A percentile compares a stretch with the other conserved stretches of the same genome.
These are phyloP conservation scores for Diaporthe sp. DNA, from an alignment of 2,329 filamentous ascomycete species.

Conservation along the genomic window DNA sequence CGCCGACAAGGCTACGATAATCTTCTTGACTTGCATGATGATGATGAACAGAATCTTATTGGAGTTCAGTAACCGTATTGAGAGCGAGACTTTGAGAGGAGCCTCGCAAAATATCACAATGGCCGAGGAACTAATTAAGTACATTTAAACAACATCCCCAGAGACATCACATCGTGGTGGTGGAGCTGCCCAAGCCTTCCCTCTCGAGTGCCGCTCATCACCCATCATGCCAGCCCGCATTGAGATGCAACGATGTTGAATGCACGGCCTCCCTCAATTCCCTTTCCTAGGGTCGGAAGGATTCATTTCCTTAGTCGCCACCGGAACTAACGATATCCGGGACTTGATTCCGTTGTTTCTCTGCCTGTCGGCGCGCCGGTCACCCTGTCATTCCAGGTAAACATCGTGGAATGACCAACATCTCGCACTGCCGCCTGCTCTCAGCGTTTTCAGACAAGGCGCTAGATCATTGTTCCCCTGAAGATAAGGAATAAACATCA, in stretches of 20 bases:
- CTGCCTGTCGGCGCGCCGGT: background rate
- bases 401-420: background rate
- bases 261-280: background rate
- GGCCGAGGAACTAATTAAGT: background rate
- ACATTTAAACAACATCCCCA: background rate
- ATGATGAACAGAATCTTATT: background rate
- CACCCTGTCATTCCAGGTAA: background rate
- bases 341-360: background rate
- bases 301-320: no score
- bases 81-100: no score
- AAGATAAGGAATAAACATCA: background rate
- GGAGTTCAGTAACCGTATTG: background rate
- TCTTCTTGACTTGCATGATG: slow-evolving; percentile 48
- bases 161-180: background rate
- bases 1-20: slow-evolving; percentile 45
- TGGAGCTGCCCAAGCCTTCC: background rate
- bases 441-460: background rate
- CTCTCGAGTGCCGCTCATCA: background rate
- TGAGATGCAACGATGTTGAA: background rate
- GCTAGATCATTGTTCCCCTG: background rate
- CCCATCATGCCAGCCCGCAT: background rate
- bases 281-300: background rate
- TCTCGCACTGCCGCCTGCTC: background rate
- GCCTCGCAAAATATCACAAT: background rate
- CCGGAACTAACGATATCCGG: slow-evolving; percentile 20